A percentile compares a stretch with the other conserved stretches of the same genome.
These are phyloP conservation scores for Syncephalastrum contaminatum DNA, from an alignment of 371 early-diverging fungal genomes.

Conservation along the genomic window DNA sequence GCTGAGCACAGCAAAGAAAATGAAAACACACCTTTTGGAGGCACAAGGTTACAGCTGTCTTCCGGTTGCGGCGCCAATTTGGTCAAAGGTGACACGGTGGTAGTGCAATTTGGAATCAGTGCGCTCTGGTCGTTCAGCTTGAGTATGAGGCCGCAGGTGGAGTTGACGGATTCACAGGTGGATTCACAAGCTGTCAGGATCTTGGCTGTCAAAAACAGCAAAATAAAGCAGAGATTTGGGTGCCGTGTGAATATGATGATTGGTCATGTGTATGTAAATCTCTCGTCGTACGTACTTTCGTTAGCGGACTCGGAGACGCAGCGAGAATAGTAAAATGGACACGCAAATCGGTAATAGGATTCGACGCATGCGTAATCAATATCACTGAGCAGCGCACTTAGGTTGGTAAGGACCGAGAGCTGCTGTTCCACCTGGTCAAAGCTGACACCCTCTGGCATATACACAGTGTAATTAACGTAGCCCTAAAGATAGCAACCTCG, in stretches of 20 bases:
- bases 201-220: conserved; percentile 2
- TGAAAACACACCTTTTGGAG: conserved; percentile 16
- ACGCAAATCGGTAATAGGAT: conserved; percentile 37
- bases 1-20: too few relatives aligned
- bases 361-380: conserved; percentile 40
- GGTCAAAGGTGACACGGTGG: conserved; percentile 21
- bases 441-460: conserved; percentile 18
- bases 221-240: too few relatives aligned
- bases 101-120: conserved; percentile 47
- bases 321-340: conserved; percentile 36
- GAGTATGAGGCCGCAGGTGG: conserved; percentile 39
- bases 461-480: conserved; percentile 36
- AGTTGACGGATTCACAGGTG: conserved; percentile 39
- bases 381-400: conserved; percentile 5
- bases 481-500: conserved; percentile 11
- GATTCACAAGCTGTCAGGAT: conserved; percentile 46
- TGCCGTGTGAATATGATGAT: background rate
- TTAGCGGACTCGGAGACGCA: conserved; percentile 18
- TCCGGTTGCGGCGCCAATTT: conserved; percentile 36
- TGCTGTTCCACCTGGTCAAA: conserved; percentile 19
- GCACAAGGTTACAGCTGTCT: conserved; percentile 39
- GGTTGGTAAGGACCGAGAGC: conserved; percentile 11
- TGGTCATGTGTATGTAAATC: conserved; percentile 3
- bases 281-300: conserved; percentile 2
- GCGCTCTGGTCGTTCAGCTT: conserved; percentile 25